Base-by-base conservation (phyloP, 176 grass and related monocot species). In the Puya raimondii region DNA sequence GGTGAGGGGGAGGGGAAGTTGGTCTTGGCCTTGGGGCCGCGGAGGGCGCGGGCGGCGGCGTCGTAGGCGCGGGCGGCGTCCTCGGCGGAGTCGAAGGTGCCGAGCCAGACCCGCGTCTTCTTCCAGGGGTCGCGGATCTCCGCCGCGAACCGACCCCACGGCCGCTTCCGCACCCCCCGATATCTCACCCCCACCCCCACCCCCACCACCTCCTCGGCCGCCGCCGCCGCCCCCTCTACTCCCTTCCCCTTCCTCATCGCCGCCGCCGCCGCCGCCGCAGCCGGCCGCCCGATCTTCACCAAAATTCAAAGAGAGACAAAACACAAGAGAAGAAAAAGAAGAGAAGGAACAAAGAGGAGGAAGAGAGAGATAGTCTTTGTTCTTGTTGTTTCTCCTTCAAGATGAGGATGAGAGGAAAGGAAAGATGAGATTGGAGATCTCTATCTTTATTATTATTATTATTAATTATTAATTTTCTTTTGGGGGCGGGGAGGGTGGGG, bases 61-160 rank as follows among this genome's bases (percentile, higher is more conserved):
- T 85, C 82, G 64, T 85, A 85, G 22, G 82, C 82, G 12, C 66
- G 76, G 10, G 82, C 82, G 4, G 82, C 82, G 23, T 79, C 76
- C 73, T 85, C 82, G 2, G 82, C 82, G 11, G 82, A 79, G 21
- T 73, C 64, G 22, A 78, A 83, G 52, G 74, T 78, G 29, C 74
- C 75, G 9, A 83, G 81, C 75, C 74, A 78, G 47, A 73, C 69
- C 1, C 72, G 67, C 53, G 17, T 70, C 53, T 76, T 76, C 11
- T 58, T 27, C 23, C 66, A 64, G 1, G 71, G 81, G 59, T 78
- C 81, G 11, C 81, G 64, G 49, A 83, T 83, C 67, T 83, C 81
- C 29, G 75, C 81, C 8, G 74, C 81, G 8, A 74, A 83, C 8
- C 74, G 64, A 11, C 74, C 74, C 74, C 74, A 78, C 2, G 74